phyloP scores from a whole-genome alignment of 2,329 filamentous ascomycete genomes.

The Stemphylium vesicarium region DNA sequence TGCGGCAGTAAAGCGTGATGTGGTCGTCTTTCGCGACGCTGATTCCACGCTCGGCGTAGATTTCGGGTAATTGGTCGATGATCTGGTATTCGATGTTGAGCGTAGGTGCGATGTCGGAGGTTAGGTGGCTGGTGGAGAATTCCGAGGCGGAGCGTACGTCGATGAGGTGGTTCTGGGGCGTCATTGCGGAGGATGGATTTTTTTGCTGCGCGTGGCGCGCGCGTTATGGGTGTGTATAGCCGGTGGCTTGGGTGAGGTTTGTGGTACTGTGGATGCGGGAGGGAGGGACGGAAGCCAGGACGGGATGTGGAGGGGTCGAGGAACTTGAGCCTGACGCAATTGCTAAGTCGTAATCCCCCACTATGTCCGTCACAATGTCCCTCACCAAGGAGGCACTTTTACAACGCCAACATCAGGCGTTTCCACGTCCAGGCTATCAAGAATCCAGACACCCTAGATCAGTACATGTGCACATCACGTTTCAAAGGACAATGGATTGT shows the following conservation, averaged over 20 bases:
- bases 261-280: too few relatives aligned
- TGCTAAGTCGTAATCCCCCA: too few relatives aligned
- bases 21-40: conserved; percentile 31
- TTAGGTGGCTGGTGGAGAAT: conserved; percentile 42
- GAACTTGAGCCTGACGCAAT: too few relatives aligned
- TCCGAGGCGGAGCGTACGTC: conserved; percentile 48
- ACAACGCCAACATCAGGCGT: neutral
- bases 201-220: too few relatives aligned
- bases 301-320: too few relatives aligned
- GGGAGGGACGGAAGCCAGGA: too few relatives aligned
- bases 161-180: conserved; percentile 34
- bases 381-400: too few relatives aligned
- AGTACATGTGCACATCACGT: neutral
- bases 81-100: conserved; percentile 49
- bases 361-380: too few relatives aligned
- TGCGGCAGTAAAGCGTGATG: conserved; percentile 49
- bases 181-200: neutral
- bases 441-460: neutral
- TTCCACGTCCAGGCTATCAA: too few relatives aligned
- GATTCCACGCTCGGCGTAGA: conserved; percentile 28
- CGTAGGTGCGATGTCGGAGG: conserved; percentile 31
- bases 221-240: too few relatives aligned
- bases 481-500: neutral
- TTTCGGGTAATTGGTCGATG: conserved; percentile 36
- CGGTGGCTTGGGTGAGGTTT: too few relatives aligned